Conservation (phyloP, 345 rosid genomes). For the Acer negundo region DNA sequence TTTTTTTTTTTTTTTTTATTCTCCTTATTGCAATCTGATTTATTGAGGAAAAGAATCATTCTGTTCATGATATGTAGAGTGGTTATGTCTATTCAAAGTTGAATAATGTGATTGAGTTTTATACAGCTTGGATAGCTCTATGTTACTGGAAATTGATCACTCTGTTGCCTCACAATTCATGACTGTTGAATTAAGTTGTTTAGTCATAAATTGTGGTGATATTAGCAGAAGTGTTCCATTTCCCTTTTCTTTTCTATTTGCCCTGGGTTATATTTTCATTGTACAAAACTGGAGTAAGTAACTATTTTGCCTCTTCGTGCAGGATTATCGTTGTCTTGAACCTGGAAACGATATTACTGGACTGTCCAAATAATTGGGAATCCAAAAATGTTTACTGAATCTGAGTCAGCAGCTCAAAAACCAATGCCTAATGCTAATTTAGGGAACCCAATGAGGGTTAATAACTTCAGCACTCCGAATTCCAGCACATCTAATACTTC, state of each 20-base stretch:
- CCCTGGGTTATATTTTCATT: constrained; percentile 5
- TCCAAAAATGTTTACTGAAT: constrained; percentile 49
- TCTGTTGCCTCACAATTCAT: background rate
- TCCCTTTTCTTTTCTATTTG: constrained; percentile 12
- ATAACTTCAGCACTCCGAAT: constrained; percentile 31
- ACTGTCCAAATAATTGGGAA: constrained; percentile 78
- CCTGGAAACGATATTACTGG: constrained; percentile 73
- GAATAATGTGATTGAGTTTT: background rate
- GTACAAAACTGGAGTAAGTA: background rate
- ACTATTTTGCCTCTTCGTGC: constrained; percentile 22
- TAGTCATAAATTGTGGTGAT: background rate
- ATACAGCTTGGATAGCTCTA: background rate
- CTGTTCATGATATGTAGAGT: background rate
- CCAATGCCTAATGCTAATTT: constrained; percentile 32
- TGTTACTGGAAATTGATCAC: background rate
- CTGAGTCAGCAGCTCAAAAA: constrained; percentile 47
- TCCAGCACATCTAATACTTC: background rate
- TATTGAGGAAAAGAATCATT: background rate
- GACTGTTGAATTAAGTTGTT: background rate
- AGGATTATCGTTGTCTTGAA: constrained; percentile 85
- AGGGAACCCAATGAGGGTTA: constrained; percentile 32
- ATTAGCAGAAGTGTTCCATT: constrained; percentile 10
- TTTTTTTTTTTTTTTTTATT: background rate
- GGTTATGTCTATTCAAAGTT: background rate
- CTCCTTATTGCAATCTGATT: background rate